phyloP scores from a whole-genome alignment of 2,329 filamentous ascomycete genomes.

The Tolypocladium tropicale region DNA sequence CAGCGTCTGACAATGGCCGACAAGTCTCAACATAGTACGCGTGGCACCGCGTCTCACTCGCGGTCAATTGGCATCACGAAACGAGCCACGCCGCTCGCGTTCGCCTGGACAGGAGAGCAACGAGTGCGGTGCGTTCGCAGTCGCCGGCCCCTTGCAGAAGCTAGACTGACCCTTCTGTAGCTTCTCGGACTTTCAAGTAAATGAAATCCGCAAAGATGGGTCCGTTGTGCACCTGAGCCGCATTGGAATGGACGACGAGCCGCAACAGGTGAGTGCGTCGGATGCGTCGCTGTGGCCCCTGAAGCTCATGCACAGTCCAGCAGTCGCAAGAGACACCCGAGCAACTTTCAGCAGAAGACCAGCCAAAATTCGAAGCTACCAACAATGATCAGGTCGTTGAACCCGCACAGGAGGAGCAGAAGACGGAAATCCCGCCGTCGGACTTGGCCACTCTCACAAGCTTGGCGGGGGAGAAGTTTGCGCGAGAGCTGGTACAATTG shows the following conservation, averaged over 20 bases:
- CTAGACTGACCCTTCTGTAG: slow-evolving; percentile 24
- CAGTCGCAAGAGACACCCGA: not conserved
- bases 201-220: slow-evolving; percentile 72
- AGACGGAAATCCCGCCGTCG: slow-evolving; percentile 18
- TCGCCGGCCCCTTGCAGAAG: not conserved
- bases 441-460: slow-evolving; percentile 24
- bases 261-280: slow-evolving; percentile 4
- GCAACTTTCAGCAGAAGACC: not conserved
- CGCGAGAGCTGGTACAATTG: slow-evolving; percentile 29
- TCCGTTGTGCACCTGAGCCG: slow-evolving; percentile 62
- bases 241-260: slow-evolving; percentile 19
- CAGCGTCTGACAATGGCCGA: slow-evolving; percentile 17
- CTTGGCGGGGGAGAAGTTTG: slow-evolving; percentile 28
- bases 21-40: slow-evolving; percentile 16
- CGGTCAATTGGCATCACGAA: slow-evolving; percentile 28
- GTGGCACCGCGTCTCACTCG: slow-evolving; percentile 21
- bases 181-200: slow-evolving; percentile 88
- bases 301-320: not conserved
- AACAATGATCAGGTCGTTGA: slow-evolving; percentile 8
- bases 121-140: slow-evolving; percentile 22
- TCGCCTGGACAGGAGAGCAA: slow-evolving; percentile 29
- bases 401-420: slow-evolving; percentile 6
- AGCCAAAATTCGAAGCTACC: slow-evolving; percentile 8
- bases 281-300: not conserved
- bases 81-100: slow-evolving; percentile 24